Base-by-base conservation (phyloP, 306 rosid species). In the Alnus glutinosa region DNA sequence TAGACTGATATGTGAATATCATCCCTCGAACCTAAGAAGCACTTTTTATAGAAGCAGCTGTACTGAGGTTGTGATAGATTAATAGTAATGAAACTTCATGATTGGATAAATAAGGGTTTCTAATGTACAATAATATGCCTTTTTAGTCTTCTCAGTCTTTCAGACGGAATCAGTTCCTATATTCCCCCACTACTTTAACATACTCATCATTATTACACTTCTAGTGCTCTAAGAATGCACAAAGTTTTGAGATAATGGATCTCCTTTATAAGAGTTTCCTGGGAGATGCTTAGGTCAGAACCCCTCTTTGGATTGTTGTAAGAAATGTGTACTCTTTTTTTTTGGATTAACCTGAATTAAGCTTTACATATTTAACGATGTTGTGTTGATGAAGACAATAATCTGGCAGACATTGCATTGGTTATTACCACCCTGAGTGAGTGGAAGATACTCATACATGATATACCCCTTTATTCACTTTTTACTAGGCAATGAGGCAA, bases 401-500 rank as follows among this genome's bases (percentile, higher is more conserved):
- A 61, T 66, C 46, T 37, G 49, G 51, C 30, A 39, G 72, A 39
- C 14, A 39, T 67, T 4, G 16, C 72, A 9, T 16, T 68, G 72
- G 50, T 63, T 34, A 7, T 63, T 63, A 7, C 10, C 36, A 12
- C 18, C 23, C 2, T 67, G 59, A 18, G 19, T 62, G n/a, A 9
- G 44, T 37, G 54, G 47, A 67, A 16, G 49, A 51, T 51, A n/a
- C 5, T 23, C 28, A 23, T 23, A 23, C 28, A 23, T 23, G 28
- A 23, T 23, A 23, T 23, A 23, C 58, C n/a, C 28, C 73, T 7
- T 19, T 70, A 23, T 76, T 77, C 73, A 54, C 63, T 76, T 70
- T 85, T 86, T 62, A 78, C 75, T 82, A 95, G 98, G 82, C 89
- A 80, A 61, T 90, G 88, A 84, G 69, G 92, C 86, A 85, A 73